Evolutionary conservation across 768 basidiomycete genomes (phyloP).

Genomic region (Paxillus involutus): DNA sequence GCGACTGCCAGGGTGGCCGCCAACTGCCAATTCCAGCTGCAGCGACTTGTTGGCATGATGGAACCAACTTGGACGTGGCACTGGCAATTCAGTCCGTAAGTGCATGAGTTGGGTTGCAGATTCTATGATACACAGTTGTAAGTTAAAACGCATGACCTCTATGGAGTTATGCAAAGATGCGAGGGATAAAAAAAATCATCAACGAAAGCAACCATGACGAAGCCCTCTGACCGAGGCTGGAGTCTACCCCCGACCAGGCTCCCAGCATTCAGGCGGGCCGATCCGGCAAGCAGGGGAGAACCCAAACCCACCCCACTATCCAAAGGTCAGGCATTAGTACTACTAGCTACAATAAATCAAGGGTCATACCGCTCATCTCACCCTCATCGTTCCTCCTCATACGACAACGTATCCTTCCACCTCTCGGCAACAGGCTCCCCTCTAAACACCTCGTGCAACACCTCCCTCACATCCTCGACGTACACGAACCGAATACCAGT

Average conservation of each 20-base stretch:
- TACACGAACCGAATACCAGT: slow-evolving; percentile 93
- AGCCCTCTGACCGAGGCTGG: not conserved
- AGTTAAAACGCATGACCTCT: slow-evolving; percentile 4
- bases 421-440: slow-evolving; percentile 56
- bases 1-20: no score
- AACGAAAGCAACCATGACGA: not conserved
- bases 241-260: not conserved
- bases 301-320: not conserved
- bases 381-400: slow-evolving; percentile 10
- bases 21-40: no score
- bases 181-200: not conserved
- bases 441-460: slow-evolving; percentile 83
- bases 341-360: not conserved
- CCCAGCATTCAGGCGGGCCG: not conserved
- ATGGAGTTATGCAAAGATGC: slow-evolving; percentile 6
- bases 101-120: slow-evolving; percentile 7
- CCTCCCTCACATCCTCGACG: slow-evolving; percentile 90
- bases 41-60: no score
- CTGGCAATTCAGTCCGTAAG: no score
- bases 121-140: slow-evolving; percentile 9
- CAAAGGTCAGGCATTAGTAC: not conserved
- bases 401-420: slow-evolving; percentile 63
- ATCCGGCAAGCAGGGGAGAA: no score
- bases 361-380: not conserved
- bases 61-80: no score